A percentile compares a stretch with the other conserved stretches of the same genome.
phyloP scores from a whole-genome alignment of 306 rosid genomes.

The Ormosia semicastrata region DNA sequence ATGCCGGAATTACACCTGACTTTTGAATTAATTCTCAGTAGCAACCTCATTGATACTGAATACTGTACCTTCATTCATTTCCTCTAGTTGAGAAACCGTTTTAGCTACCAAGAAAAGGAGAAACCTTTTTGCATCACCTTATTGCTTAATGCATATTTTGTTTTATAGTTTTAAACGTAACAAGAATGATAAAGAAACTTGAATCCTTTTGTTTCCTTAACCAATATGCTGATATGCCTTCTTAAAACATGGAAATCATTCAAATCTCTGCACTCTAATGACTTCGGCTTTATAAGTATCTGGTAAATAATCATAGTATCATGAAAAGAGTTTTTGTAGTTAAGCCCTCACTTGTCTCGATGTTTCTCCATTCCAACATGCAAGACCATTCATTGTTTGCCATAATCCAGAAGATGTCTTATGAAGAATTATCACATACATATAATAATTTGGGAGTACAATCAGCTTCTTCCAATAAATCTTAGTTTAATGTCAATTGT shows the following conservation, averaged over 20 bases:
- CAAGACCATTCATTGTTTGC: background rate
- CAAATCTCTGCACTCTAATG: background rate
- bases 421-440: background rate
- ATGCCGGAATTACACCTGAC: background rate
- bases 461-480: slow-evolving; percentile 11
- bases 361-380: slow-evolving; percentile 6
- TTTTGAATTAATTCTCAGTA: background rate
- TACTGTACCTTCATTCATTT: background rate
- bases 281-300: background rate
- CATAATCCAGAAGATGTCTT: background rate
- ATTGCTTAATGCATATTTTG: background rate
- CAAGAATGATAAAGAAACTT: background rate
- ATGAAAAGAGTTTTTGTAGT: background rate
- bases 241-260: slow-evolving; percentile 17
- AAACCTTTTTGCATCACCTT: background rate
- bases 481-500: background rate
- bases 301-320: background rate
- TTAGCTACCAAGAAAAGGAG: background rate
- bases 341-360: background rate
- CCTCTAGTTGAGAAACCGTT: slow-evolving; percentile 13
- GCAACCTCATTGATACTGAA: background rate
- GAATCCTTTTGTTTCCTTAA: background rate
- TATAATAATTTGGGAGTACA: background rate
- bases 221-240: background rate
- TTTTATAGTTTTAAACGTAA: slow-evolving; percentile 1